These are phyloP conservation scores for Agaricus blazei DNA, from an alignment of 768 basidiomycete genomes.

Conservation along the genomic window DNA sequence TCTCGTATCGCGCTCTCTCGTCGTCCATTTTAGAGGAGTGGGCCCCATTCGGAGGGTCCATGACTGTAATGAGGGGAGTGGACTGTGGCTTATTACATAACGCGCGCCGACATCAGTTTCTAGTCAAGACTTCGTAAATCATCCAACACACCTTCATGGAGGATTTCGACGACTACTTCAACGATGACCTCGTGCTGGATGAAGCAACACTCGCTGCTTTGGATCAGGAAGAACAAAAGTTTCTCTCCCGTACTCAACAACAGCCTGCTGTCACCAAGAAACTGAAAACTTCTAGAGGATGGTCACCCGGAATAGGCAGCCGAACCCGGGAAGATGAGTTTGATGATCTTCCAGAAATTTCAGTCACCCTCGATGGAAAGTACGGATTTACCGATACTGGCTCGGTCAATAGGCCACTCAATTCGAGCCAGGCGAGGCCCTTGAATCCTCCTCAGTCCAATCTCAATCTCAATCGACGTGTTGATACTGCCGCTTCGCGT, in stretches of 20 bases:
- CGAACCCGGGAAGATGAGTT: slow-evolving; percentile 23
- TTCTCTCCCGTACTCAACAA: slow-evolving; percentile 16
- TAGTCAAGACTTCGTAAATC: slow-evolving; percentile 1
- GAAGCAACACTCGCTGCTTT: slow-evolving; percentile 56
- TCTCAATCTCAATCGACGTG: too few species aligned
- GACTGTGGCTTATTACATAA: slow-evolving; percentile 5
- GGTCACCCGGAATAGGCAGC: slow-evolving; percentile 29
- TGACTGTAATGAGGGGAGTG: slow-evolving; percentile 3
- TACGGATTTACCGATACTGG: slow-evolving; percentile 38
- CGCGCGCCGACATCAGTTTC: not conserved
- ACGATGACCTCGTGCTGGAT: slow-evolving; percentile 61
- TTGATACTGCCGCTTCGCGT: too few species aligned
- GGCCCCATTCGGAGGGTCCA: slow-evolving; percentile 26
- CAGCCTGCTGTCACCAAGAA: slow-evolving; percentile 41
- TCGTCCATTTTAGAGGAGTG: slow-evolving; percentile 32
- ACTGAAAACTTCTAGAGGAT: slow-evolving; percentile 45
- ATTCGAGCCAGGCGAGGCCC: not conserved
- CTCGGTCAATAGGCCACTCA: slow-evolving; percentile 12
- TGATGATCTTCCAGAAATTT: slow-evolving; percentile 55
- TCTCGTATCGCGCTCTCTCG: slow-evolving; percentile 44
- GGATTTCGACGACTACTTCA: slow-evolving; percentile 61
- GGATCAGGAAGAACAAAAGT: slow-evolving; percentile 52
- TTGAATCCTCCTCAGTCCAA: too few species aligned
- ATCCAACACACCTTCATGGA: slow-evolving; percentile 35
- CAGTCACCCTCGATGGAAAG: slow-evolving; percentile 40